Evolutionary conservation across 768 basidiomycete species (phyloP), one percentile per base, ranked within the genome.

Genomic region (Agrocybe chaxingu): DNA sequence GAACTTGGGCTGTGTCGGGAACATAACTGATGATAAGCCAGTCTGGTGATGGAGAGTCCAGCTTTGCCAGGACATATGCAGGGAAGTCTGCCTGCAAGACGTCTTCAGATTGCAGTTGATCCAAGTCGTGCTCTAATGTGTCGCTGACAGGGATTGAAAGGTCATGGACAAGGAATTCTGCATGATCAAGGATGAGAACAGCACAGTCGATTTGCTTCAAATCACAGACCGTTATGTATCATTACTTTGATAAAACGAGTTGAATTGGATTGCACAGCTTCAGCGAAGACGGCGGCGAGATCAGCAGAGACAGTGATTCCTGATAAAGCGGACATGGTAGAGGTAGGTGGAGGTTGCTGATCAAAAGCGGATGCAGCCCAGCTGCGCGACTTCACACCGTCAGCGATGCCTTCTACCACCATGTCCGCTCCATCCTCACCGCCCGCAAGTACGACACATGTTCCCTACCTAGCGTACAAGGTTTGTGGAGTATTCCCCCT

Each of bases 11-110:
- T 13, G 75, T 63, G 53, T 95, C 92, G 1, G 92, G 92, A 5
- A 94, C 89, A 62, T 91, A 95, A 61, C 73, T 84, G 51, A 92
- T 77, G 6, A 78, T 75, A 33, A 89, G 70, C 91, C 91, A 94
- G 54, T 85, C 79, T 1, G 78, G 59, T 0, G 74, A 71, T 2
- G 84, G 75, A 13, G 74, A 68, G 56, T 89, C 88, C 33, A 82
- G 65, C 48, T 81, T 80, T 8, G 77, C 80, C 16, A 93, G 80
- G 39, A 92, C 67, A 67, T 92, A 93, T n/a, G 89, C 83, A 18
- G 92, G 89, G 1, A 68, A 62, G 49, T 79, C 68, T 29, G 84
- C 79, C 31, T 84, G 73, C 0, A 92, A 70, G 35, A 87, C 57
- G 29, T 67, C 62, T 1, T 66, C 57, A 9, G 72, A 72, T 59